Evolutionary conservation across 768 basidiomycete species (phyloP).

Genomic region (Pleurotus platypus): DNA sequence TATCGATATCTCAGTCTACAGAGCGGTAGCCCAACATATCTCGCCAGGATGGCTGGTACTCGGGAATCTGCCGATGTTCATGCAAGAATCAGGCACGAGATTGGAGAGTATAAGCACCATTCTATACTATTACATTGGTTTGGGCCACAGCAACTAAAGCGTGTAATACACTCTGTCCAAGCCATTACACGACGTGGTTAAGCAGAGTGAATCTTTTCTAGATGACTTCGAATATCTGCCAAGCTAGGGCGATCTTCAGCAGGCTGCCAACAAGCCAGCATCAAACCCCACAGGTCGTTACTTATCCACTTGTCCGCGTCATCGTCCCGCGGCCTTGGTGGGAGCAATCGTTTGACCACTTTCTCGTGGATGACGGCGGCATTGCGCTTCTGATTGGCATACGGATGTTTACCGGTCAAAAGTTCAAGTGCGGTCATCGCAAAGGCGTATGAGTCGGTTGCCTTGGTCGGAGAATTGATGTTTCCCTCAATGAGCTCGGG

Average conservation of each 20-base stretch:
- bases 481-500: conserved; percentile 54
- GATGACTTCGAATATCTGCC: background rate
- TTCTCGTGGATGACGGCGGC: conserved; percentile 47
- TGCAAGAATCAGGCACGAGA: too few species aligned
- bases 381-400: conserved; percentile 45
- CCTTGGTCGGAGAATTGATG: conserved; percentile 36
- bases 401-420: conserved; percentile 50
- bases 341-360: conserved; percentile 30
- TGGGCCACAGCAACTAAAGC: too few species aligned
- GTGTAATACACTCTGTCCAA: too few species aligned
- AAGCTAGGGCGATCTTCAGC: background rate
- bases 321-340: conserved; percentile 36
- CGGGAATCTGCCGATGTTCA: too few species aligned
- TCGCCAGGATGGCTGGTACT: too few species aligned
- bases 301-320: conserved; percentile 34
- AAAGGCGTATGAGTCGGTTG: conserved; percentile 54
- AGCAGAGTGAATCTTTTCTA: background rate
- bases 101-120: too few species aligned
- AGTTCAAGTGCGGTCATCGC: conserved; percentile 61
- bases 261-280: conserved; percentile 45
- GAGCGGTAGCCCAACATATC: too few species aligned
- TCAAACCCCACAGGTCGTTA: conserved; percentile 43
- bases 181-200: background rate
- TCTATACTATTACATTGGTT: too few species aligned
- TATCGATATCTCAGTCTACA: too few species aligned